phyloP scores from a whole-genome alignment of 108 stramenopile species.

The Pseudonitzschia delicatissima region DNA sequence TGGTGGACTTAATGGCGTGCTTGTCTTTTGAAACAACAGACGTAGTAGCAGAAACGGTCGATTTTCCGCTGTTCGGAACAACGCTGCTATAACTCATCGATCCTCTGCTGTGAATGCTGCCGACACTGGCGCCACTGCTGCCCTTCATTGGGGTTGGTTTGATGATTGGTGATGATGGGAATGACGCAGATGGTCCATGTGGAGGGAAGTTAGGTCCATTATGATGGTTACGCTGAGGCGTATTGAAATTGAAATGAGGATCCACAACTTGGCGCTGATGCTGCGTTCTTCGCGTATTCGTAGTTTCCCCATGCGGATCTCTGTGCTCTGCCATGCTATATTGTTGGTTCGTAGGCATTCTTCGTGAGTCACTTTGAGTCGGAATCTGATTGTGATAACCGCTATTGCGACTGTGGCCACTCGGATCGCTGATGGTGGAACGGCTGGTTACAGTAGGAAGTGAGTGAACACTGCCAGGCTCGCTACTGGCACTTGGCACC shows the following conservation, averaged over 20 bases:
- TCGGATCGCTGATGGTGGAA: constrained; percentile 4
- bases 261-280: background rate
- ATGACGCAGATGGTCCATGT: no score
- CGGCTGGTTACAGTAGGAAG: constrained; percentile 5
- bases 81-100: background rate
- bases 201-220: no score
- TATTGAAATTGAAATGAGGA: background rate
- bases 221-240: no score
- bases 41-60: background rate
- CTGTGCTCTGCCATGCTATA: background rate
- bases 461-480: constrained; percentile 3
- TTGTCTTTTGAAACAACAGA: constrained; percentile 8
- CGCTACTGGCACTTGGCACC: background rate
- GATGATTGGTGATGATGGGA: constrained; percentile 1
- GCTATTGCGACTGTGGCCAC: background rate
- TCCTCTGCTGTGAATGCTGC: background rate
- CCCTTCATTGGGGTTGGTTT: background rate
- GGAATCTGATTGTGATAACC: background rate
- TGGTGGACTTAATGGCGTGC: constrained; percentile 7
- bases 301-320: constrained; percentile 7
- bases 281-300: constrained; percentile 1
- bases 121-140: background rate
- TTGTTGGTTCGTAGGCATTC: background rate
- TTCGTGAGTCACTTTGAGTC: background rate
- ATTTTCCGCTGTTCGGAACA: background rate